phyloP scores from a whole-genome alignment of 306 rosid species.

The Cicer chorassanicum region DNA sequence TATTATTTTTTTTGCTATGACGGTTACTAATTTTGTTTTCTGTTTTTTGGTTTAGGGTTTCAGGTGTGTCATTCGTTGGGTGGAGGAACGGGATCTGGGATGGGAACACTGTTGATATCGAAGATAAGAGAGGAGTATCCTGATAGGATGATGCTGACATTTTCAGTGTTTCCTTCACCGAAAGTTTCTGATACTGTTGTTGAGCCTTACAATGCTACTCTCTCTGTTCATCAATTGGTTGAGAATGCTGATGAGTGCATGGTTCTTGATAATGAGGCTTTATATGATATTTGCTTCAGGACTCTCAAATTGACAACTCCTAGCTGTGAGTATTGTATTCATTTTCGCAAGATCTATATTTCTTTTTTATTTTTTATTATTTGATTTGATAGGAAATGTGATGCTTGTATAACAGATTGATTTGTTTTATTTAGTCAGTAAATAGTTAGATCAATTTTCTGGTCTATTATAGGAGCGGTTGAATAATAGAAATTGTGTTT shows the following conservation, averaged over 20 bases:
- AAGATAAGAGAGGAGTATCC: constrained; percentile 70
- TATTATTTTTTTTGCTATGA: neutral
- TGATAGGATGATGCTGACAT: constrained; percentile 67
- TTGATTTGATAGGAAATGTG: neutral
- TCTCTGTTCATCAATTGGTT: constrained; percentile 67
- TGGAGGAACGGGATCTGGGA: constrained; percentile 69
- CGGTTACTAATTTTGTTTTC: neutral
- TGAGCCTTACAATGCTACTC: constrained; percentile 69
- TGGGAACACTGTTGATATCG: constrained; percentile 63
- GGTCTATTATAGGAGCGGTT: too few species aligned
- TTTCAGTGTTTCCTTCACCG: constrained; percentile 63
- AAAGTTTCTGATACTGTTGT: constrained; percentile 69
- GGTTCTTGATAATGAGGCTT: constrained; percentile 67
- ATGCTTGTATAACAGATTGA: neutral
- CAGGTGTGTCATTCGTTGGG: constrained; percentile 67
- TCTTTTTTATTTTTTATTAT: neutral
- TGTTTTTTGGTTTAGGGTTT: constrained; percentile 46
- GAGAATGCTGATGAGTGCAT: constrained; percentile 71
- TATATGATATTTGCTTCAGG: constrained; percentile 66
- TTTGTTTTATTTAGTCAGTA: neutral
- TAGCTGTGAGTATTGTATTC: constrained; percentile 54
- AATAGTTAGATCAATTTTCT: neutral
- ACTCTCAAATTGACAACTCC: constrained; percentile 66
- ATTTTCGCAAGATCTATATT: neutral
- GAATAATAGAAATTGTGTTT: neutral